Base-by-base conservation (phyloP, 2,329 filamentous ascomycete species). In the Neonectria sp. region DNA sequence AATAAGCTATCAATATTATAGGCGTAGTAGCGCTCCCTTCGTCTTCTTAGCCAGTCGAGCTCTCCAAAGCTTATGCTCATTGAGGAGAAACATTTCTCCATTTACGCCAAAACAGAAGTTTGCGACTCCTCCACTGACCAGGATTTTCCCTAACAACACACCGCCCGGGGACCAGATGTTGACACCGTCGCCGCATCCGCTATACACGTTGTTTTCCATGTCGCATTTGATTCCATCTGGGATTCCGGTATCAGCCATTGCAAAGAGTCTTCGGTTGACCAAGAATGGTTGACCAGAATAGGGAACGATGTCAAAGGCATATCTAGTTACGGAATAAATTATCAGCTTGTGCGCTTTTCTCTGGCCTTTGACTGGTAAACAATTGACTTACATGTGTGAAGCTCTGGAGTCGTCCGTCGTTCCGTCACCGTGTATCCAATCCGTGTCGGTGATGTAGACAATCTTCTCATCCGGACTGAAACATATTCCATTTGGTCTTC, bases 201-300 rank as follows among this genome's bases (percentile, higher is more conserved):
- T 78, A 75, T 86, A 87, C 0, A 88, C 82, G 60, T 87, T 86
- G 1, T 85, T 86, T 5, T 80, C 58, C 0, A 79, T 68, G 55
- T 86, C 85, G 62, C 81, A 84, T 63, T 85, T 85, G 63, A 86
- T 84, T n/a, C 79, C 82, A 67, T 79, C 84, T 0, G 86, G 86
- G 3, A 86, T 79, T 0, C 85, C 85, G 0, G 73, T 78, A 46
- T 85, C 82, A 1, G 84, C 83, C 73, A 85, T 83, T 2, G 85
- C 84, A 65, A 89, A 89, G 0, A 88, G 73, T 33, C 86, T 80
- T 17, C 82, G 80, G 70, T 88, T 88, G 2, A 70, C 75, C 27
- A 88, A 76, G 49, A 84, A 83, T 0, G 82, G 82, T n/a, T 79
- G 66, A 3, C 71, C 70, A 13, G 70, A 69, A 51, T 73, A 63